Percentiles rank a stretch among this genome's conserved stretches.
Conservation (phyloP, 805 yeast genomes). For the Hanseniaspora thailandica region DNA sequence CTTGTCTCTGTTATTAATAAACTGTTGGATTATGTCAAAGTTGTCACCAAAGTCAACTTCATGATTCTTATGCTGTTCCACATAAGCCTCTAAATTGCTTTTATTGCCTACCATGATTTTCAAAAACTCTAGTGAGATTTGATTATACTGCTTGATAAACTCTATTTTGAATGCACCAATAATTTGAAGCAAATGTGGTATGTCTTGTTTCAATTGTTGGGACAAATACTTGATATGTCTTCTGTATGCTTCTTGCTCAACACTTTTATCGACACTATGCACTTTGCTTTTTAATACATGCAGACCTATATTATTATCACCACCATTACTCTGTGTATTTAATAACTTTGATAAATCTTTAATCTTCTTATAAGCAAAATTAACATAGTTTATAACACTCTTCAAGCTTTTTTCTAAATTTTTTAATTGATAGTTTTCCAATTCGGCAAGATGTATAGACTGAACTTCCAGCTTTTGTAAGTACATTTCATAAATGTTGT, state of each 20-base stretch:
- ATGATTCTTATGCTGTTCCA: constrained; percentile 17
- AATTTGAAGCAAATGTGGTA: constrained; percentile 24
- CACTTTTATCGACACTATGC: constrained; percentile 20
- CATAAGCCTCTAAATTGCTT: constrained; percentile 22
- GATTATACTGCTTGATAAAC: constrained; percentile 18
- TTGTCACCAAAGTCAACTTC: constrained; percentile 25
- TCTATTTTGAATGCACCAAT: constrained; percentile 14
- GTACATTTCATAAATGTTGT: constrained; percentile 8
- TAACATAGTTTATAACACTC: not conserved
- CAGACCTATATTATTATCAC: not conserved
- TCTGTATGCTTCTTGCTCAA: constrained; percentile 23
- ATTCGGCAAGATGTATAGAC: not conserved
- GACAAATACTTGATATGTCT: constrained; percentile 25
- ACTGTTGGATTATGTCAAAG: constrained; percentile 31
- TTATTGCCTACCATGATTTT: constrained; percentile 27
- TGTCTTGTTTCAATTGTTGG: constrained; percentile 24
- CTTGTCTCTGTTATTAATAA: constrained; percentile 24
- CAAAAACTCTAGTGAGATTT: constrained; percentile 24
- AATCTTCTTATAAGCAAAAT: not conserved
- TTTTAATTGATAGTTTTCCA: not conserved
- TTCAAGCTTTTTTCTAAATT: not conserved
- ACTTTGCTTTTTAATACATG: constrained; percentile 17
- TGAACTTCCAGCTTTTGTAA: constrained; percentile 8
- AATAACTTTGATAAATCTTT: not conserved
- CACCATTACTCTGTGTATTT: not conserved